Percentiles rank a stretch among this genome's conserved stretches.
Conservation (phyloP, 176 grass and related monocot species). For the Panicum miliaceum region DNA sequence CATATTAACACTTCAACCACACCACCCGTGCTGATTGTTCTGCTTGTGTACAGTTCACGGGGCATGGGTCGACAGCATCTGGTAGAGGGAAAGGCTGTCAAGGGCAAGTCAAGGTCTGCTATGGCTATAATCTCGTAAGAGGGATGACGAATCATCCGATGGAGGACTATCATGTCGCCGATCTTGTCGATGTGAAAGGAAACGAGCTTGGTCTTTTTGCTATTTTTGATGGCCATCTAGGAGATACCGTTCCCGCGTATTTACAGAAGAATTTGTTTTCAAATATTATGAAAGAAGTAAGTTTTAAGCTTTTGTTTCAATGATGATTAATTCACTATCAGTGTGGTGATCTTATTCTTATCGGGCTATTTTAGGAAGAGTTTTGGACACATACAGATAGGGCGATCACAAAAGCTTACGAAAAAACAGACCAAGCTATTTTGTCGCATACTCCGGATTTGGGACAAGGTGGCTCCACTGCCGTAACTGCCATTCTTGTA, state of each 20-base stretch:
- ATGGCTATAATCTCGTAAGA: conserved; percentile 69
- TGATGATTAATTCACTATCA: not conserved
- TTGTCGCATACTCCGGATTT: conserved; percentile 77
- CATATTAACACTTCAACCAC: not conserved
- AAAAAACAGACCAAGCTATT: conserved; percentile 87
- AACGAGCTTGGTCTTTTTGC: conserved; percentile 72
- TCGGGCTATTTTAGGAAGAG: conserved; percentile 65
- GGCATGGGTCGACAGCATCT: conserved; percentile 46
- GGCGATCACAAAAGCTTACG: conserved; percentile 79
- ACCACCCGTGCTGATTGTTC: conserved; percentile 2
- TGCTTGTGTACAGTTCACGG: conserved; percentile 45
- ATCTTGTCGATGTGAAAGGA: conserved; percentile 51
- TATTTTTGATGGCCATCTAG: conserved; percentile 83
- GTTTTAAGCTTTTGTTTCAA: conserved; percentile 21
- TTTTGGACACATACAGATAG: conserved; percentile 77
- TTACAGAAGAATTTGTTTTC: conserved; percentile 71
- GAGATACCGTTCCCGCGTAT: conserved; percentile 64
- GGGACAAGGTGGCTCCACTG: conserved; percentile 83
- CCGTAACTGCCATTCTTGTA: conserved; percentile 88
- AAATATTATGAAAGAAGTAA: conserved; percentile 73
- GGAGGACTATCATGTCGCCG: conserved; percentile 79
- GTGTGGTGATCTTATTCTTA: not conserved
- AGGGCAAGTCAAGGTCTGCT: conserved; percentile 52
- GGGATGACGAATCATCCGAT: conserved; percentile 78
- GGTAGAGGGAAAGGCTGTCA: conserved; percentile 66